Evolutionary conservation across 805 yeast species (phyloP).

Genomic region (Suhomyces vadensis): DNA sequence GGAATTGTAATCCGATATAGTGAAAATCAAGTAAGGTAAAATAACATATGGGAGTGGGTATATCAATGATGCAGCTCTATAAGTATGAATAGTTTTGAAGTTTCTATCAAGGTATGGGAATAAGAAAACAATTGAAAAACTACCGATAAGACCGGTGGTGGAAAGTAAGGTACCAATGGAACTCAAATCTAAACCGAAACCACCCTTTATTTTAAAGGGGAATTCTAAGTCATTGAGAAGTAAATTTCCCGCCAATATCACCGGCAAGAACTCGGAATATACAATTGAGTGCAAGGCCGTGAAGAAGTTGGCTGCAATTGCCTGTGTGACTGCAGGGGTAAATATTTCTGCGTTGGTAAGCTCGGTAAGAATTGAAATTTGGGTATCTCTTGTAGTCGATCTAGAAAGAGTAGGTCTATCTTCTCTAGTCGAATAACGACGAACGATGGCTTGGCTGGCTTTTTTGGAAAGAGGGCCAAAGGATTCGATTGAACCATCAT

Average conservation of each 20-base stretch:
- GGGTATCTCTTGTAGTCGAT: constrained; percentile 1
- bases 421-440: constrained; percentile 19
- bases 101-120: constrained; percentile 54
- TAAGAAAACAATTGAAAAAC: constrained; percentile 47
- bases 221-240: constrained; percentile 33
- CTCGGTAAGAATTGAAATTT: constrained; percentile 10
- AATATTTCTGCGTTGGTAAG: constrained; percentile 24
- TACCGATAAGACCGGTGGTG: constrained; percentile 54
- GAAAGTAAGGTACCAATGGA: constrained; percentile 54
- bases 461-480: constrained; percentile 12
- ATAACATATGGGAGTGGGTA: constrained; percentile 48
- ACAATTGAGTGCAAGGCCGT: constrained; percentile 50
- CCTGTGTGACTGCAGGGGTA: constrained; percentile 30
- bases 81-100: constrained; percentile 47
- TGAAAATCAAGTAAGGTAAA: constrained; percentile 50
- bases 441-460: constrained; percentile 15
- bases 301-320: constrained; percentile 39
- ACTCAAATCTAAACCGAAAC: constrained; percentile 48
- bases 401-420: constrained; percentile 13
- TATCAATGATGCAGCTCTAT: constrained; percentile 37
- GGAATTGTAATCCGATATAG: constrained; percentile 36
- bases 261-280: constrained; percentile 56
- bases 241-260: constrained; percentile 45
- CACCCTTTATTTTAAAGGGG: constrained; percentile 53
- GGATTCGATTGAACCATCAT: constrained; percentile 6